phyloP scores from a whole-genome alignment of 192 early-diverging fungal genomes.

The Entrophospora sp. region DNA sequence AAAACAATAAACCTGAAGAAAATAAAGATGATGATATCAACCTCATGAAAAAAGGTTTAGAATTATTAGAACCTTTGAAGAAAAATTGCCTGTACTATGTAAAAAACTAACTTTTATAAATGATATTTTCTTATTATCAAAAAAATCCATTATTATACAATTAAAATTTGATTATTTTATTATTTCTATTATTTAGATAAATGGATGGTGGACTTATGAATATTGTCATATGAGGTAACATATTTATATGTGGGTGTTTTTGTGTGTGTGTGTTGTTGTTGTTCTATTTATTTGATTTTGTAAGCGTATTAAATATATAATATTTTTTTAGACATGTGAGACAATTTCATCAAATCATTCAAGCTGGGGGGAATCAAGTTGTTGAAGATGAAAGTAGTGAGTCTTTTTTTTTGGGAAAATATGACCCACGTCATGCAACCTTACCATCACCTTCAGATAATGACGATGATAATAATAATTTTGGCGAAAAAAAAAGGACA shows the following conservation, averaged over 20 bases:
- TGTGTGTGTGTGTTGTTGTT: no score
- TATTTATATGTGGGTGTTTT: neutral
- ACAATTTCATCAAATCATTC: constrained; percentile 45
- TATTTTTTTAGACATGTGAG: constrained; percentile 34
- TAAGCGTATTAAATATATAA: neutral
- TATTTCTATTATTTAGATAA: constrained; percentile 13
- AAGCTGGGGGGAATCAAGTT: neutral
- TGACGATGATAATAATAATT: neutral
- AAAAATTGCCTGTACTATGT: constrained; percentile 41
- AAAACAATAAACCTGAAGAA: constrained; percentile 23
- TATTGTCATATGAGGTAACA: constrained; percentile 58
- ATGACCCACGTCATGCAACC: constrained; percentile 14
- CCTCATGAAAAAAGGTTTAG: constrained; percentile 45
- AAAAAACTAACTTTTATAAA: neutral
- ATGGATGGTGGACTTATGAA: constrained; percentile 74
- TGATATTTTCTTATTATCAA: neutral
- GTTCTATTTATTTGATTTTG: neutral
- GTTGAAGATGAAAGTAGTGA: constrained; percentile 14
- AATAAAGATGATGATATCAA: constrained; percentile 27
- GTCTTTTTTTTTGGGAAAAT: constrained; percentile 23
- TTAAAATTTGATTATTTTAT: constrained; percentile 15
- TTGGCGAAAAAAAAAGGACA: no score
- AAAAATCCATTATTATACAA: neutral
- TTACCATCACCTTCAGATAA: constrained; percentile 18
- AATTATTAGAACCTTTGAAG: constrained; percentile 42